These are phyloP conservation scores for Niveomyces coronatus DNA, from an alignment of 2,329 filamentous ascomycete genomes.

Conservation along the genomic window DNA sequence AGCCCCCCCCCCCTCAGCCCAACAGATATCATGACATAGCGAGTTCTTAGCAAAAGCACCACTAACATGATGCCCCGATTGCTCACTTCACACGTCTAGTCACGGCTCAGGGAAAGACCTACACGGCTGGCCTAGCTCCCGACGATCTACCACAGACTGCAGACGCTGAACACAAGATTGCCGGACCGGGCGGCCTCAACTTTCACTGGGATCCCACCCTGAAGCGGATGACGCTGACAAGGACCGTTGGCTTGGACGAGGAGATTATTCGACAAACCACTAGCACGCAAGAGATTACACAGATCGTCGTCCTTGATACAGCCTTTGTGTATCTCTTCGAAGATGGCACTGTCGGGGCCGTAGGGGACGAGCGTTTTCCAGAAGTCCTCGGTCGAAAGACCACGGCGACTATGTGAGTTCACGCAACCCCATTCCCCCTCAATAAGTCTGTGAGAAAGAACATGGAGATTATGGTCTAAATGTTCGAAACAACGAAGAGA, in stretches of 20 bases:
- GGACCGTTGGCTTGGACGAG: neutral
- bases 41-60: too few relatives aligned
- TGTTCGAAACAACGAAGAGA: too few relatives aligned
- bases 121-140: too few relatives aligned
- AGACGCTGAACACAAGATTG: neutral
- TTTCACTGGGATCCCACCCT: neutral
- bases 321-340: conserved; percentile 38
- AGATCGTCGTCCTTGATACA: conserved; percentile 37
- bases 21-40: too few relatives aligned
- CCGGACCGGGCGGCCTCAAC: neutral
- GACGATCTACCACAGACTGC: neutral
- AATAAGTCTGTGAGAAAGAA: too few relatives aligned
- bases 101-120: too few relatives aligned
- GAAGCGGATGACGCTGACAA: neutral
- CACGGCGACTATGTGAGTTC: conserved; percentile 22
- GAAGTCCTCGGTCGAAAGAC: conserved; percentile 43
- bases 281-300: too few relatives aligned
- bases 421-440: too few relatives aligned
- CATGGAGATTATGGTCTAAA: too few relatives aligned
- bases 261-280: neutral
- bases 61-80: too few relatives aligned
- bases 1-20: too few relatives aligned
- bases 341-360: conserved; percentile 36
- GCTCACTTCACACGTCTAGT: too few relatives aligned
- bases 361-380: conserved; percentile 49